A percentile compares a stretch with the other conserved stretches of the same genome.
These are phyloP conservation scores for Pneumocystis sp. DNA, from an alignment of 1,139 yeast species.

Conservation along the genomic window DNA sequence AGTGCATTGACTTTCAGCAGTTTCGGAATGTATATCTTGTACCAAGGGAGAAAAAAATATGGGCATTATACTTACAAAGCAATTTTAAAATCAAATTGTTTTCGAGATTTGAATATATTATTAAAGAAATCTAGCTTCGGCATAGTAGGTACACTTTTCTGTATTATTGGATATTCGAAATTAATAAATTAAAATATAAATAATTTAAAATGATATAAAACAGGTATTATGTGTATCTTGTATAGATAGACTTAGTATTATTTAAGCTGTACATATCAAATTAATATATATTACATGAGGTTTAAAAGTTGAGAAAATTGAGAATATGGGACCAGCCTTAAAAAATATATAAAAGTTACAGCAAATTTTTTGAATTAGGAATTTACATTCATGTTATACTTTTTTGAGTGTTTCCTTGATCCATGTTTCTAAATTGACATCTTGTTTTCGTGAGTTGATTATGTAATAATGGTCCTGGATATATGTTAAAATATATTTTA, in stretches of 20 bases:
- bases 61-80: background rate
- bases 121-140: background rate
- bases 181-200: background rate
- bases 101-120: background rate
- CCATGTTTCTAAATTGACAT: background rate
- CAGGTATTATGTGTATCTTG: background rate
- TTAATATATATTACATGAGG: background rate
- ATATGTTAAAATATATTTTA: background rate
- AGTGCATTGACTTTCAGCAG: background rate
- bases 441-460: background rate
- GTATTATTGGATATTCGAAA: background rate
- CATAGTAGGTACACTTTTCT: background rate
- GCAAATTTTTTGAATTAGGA: background rate
- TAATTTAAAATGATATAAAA: background rate
- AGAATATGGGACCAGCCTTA: constrained; percentile 1
- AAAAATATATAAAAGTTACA: constrained; percentile 9
- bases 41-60: background rate
- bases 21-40: background rate
- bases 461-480: background rate
- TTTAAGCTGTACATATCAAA: background rate
- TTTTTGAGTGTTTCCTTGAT: background rate
- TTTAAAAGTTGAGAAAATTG: background rate
- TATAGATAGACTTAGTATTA: background rate
- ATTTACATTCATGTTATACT: background rate
- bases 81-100: background rate